These are phyloP conservation scores for Linum trigynum DNA, from an alignment of 345 rosid genomes.

Conservation along the genomic window DNA sequence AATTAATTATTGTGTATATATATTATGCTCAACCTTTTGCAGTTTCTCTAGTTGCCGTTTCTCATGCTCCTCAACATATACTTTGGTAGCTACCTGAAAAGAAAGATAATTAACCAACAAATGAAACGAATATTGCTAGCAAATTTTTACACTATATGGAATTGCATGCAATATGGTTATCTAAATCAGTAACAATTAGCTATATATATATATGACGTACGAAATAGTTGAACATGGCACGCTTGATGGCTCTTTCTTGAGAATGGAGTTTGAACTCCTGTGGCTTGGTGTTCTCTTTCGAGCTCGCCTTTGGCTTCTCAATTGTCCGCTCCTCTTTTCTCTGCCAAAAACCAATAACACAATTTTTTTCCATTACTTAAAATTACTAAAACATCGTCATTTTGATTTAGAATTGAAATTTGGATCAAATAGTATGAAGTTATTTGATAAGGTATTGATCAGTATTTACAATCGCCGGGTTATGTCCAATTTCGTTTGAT, in stretches of 20 bases:
- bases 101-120: background rate
- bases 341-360: slow-evolving; percentile 12
- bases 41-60: slow-evolving; percentile 53
- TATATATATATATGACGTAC: slow-evolving; percentile 16
- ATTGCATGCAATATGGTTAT: background rate
- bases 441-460: too few species aligned
- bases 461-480: too few species aligned
- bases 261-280: slow-evolving; percentile 67
- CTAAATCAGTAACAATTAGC: too few species aligned
- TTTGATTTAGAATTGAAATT: too few species aligned
- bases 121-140: too few species aligned
- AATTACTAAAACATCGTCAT: too few species aligned
- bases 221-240: slow-evolving; percentile 79
- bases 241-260: slow-evolving; percentile 65
- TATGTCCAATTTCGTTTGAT: too few species aligned
- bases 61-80: slow-evolving; percentile 42
- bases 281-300: slow-evolving; percentile 63
- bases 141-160: background rate
- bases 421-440: too few species aligned
- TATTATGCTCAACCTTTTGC: slow-evolving; percentile 36
- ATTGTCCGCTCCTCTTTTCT: slow-evolving; percentile 20
- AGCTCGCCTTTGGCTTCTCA: slow-evolving; percentile 24
- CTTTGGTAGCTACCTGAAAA: slow-evolving; percentile 64
- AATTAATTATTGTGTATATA: background rate
- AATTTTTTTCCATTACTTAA: too few species aligned